Conservation (phyloP, 2,329 filamentous ascomycete genomes). For the Cladophialophora carrionii region DNA sequence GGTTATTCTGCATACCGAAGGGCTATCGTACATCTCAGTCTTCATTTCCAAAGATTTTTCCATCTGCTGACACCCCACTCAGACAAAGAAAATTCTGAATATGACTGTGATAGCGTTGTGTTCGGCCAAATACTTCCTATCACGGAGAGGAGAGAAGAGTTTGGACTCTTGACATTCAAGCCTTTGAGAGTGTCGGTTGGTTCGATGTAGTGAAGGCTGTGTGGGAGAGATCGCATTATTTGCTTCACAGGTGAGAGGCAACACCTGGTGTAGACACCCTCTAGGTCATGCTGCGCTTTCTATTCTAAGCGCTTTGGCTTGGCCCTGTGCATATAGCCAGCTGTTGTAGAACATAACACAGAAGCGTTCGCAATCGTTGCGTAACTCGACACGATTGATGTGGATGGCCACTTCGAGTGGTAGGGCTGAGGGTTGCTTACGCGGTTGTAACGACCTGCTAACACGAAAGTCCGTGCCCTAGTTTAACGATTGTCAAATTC, state of each 20-base stretch:
- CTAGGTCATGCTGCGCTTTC: slow-evolving; percentile 10
- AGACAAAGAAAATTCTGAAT: background rate
- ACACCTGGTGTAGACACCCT: background rate
- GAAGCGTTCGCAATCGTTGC: background rate
- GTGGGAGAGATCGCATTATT: background rate
- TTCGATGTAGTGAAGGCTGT: background rate
- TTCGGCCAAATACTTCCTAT: background rate
- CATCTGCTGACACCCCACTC: background rate
- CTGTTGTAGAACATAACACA: slow-evolving; percentile 6
- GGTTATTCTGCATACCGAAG: background rate
- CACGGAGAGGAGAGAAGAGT: background rate
- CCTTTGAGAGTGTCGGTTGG: too few species aligned
- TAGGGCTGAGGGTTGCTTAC: slow-evolving; percentile 9
- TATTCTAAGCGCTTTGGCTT: slow-evolving; percentile 11
- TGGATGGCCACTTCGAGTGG: background rate
- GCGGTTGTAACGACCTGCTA: background rate
- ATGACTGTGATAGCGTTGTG: background rate
- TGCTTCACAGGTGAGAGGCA: background rate
- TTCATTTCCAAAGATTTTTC: background rate
- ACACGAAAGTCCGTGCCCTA: background rate
- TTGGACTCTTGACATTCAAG: background rate
- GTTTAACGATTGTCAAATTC: background rate
- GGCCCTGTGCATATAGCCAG: slow-evolving; percentile 10
- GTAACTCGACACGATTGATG: slow-evolving; percentile 5
- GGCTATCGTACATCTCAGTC: background rate